Evolutionary conservation across 2,329 filamentous ascomycete genomes (phyloP), one percentile per base, ranked within the genome.

Genomic region (Calonectria henricotiae): DNA sequence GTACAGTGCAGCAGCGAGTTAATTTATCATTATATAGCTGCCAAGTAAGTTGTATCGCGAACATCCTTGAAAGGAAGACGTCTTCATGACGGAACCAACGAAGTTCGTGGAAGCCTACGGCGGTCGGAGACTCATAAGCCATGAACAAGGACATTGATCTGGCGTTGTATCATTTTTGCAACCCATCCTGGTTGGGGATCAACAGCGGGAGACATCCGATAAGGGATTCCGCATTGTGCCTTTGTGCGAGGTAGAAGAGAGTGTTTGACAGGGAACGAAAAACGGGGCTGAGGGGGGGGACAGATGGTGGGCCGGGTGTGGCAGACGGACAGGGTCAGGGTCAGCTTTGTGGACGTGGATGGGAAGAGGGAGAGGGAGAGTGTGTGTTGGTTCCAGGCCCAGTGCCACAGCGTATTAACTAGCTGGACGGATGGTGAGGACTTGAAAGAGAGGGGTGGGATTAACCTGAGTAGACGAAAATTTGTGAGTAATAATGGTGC

Each of bases 261-360:
- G 27, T 13, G 54, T 37, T 65, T 61, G 54, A 65, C 62, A 64
- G 62, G 43, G 62, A 58, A 37, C 37, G 23, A 65, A 65, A 65
- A 65, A 65, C 54, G 67, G 62, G 62, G 51, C 60, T 41, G 32
- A 63, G 39, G 32, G 65, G 62, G 62, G 55, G 55, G 55, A 20
- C 51, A 25, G 49, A 41, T 60, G 67, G 67, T 68, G 61, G 61
- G 35, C 67, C 51, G 27, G 43, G 62, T 51, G 62, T 65, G 54
- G 46, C 51, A 63, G 62, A 60, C 61, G 27, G 49, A 44, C 61
- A 68, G 61, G 61, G 67, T 30, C 67, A 51, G 51, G 43, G 67
- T 58, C 61, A 43, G 62, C 37, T 58, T 54, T 47, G 61, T 46
- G 61, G 43, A 46, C 23, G 64, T 61, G 39, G 64, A 67, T 46